Evolutionary conservation across 2,329 filamentous ascomycete species (phyloP), one percentile per base, ranked within the genome.

Genomic region (Leptosphaerulina australis): DNA sequence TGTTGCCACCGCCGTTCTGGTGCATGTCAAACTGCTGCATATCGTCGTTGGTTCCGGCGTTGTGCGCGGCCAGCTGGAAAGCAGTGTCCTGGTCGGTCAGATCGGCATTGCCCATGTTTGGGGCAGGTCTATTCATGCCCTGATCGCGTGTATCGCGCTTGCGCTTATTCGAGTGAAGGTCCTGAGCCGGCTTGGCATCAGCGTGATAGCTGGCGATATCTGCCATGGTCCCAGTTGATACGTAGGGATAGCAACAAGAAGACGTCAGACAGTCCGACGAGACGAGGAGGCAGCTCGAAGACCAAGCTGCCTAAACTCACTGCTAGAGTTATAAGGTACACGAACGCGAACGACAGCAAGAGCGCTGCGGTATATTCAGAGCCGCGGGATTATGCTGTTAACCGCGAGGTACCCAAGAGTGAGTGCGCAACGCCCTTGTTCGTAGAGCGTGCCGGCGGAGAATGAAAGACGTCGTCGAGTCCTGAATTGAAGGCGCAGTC

Each of bases 1-100:
- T 78, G 66, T 75, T 77, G 47, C 77, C 72, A 33, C 79, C 74
- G 46, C 80, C 81, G 57, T 83, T 84, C 55, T 82, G 81, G 37
- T 78, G 76, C 8, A 70, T 64, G 55, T 74, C 73, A 45, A 77
- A 75, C 31, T 66, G 65, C 44, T 71, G 67, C 50, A 74, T 70
- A 68, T 76, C 77, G 31, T 76, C 73, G 56, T 74, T 69, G 33
- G 76, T 71, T 40, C 70, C 67, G 10, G 69, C 71, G 57, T 75
- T 72, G 55, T 77, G 71, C 45, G 68, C 69, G 20, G 66, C 68
- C 31, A 76, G 68, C 43, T 76, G 75, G 14, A 68, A 68, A 45
- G 68, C 69, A 5, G 69, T 62, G 18, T 69, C 69, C 52, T 74
- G 71, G 43, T 74, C 71, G 45, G 59, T 67, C 54, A 73, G 40